A percentile compares a stretch with the other conserved stretches of the same genome.
Evolutionary conservation across 2,329 filamentous ascomycete genomes (phyloP).

Genomic region (Trichoderma citrinoviride): DNA sequence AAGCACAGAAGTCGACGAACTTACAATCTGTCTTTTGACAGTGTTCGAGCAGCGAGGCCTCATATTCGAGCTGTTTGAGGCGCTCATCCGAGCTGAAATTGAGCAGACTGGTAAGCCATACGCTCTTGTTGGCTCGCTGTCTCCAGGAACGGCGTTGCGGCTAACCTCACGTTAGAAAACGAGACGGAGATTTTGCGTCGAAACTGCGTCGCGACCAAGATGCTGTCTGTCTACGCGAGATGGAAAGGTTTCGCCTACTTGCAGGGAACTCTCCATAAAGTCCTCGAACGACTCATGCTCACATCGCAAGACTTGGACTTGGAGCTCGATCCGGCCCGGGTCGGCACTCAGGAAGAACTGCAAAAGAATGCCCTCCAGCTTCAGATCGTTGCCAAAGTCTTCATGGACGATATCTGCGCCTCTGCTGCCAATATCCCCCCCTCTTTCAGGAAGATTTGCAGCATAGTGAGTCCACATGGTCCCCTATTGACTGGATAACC

Average conservation of each 20-base stretch:
- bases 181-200: slow-evolving; percentile 66
- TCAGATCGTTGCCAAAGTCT: slow-evolving; percentile 65
- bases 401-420: slow-evolving; percentile 67
- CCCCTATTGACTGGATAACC: background rate
- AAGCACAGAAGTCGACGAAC: slow-evolving; percentile 65
- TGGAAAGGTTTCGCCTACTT: slow-evolving; percentile 67
- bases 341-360: slow-evolving; percentile 59
- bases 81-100: slow-evolving; percentile 66
- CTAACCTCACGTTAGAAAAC: slow-evolving; percentile 48
- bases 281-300: slow-evolving; percentile 63
- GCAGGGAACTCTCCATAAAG: slow-evolving; percentile 62
- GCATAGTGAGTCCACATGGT: slow-evolving; percentile 49
- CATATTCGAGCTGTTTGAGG: slow-evolving; percentile 62
- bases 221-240: slow-evolving; percentile 68
- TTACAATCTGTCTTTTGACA: slow-evolving; percentile 64
- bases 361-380: slow-evolving; percentile 65
- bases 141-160: background rate
- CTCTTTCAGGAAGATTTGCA: slow-evolving; percentile 65
- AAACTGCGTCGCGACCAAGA: slow-evolving; percentile 69
- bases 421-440: slow-evolving; percentile 60
- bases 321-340: slow-evolving; percentile 63
- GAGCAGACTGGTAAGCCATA: slow-evolving; percentile 56
- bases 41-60: slow-evolving; percentile 67
- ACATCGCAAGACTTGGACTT: slow-evolving; percentile 66
- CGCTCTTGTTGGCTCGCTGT: background rate